Evolutionary conservation across 148 eudicot genomes (phyloP).

Genomic region (Vaccinium myrtillus): DNA sequence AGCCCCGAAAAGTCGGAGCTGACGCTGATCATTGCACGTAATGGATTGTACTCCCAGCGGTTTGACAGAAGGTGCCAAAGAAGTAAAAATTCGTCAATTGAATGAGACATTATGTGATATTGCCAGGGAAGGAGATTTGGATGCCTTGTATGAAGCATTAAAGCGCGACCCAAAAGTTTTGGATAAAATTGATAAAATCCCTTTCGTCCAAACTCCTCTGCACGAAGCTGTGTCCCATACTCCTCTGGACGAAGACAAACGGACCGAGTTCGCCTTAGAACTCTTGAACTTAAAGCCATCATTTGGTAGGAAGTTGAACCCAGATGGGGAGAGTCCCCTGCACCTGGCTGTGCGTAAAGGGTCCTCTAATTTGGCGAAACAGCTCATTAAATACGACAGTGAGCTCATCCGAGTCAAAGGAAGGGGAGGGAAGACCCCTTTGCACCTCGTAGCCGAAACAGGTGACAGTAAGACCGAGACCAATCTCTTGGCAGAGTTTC

Average conservation of each 20-base stretch:
- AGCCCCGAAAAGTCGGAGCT: background rate
- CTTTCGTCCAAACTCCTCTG: background rate
- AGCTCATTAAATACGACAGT: background rate
- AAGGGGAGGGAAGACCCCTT: background rate
- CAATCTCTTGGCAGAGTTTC: slow-evolving; percentile 3
- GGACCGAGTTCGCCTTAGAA: background rate
- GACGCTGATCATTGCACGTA: background rate
- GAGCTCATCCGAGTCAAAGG: slow-evolving; percentile 11
- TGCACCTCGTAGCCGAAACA: background rate
- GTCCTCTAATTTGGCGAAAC: background rate
- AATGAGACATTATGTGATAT: background rate
- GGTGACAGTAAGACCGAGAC: background rate
- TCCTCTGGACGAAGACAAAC: background rate
- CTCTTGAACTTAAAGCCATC: slow-evolving; percentile 10
- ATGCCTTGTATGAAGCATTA: background rate
- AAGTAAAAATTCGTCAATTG: background rate
- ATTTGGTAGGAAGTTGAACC: background rate
- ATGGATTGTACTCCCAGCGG: background rate
- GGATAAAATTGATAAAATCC: background rate
- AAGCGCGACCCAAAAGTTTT: background rate
- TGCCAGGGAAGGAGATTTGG: background rate
- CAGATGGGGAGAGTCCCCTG: background rate
- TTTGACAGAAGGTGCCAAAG: background rate
- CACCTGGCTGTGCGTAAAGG: background rate
- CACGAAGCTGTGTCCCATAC: background rate